Percentiles rank a stretch among this genome's conserved stretches.
Conservation (phyloP, 371 early-diverging fungal species). For the Apophysomyces variabilis region DNA sequence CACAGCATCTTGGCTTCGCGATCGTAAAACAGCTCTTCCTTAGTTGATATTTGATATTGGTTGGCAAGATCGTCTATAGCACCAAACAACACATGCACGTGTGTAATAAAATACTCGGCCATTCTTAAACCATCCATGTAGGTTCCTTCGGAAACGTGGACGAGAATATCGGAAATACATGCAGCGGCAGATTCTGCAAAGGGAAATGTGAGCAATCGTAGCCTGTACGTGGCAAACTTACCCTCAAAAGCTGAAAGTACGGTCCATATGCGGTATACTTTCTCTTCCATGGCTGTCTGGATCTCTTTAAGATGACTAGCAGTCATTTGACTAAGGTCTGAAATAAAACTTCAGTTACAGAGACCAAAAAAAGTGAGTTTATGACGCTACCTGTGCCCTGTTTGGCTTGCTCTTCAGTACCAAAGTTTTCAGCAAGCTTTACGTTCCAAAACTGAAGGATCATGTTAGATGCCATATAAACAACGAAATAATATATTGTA, state of each 20-base stretch:
- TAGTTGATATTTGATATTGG: slow-evolving; percentile 27
- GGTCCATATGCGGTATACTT: slow-evolving; percentile 84
- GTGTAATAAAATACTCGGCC: slow-evolving; percentile 90
- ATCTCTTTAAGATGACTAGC: slow-evolving; percentile 52
- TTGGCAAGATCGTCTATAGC: slow-evolving; percentile 79
- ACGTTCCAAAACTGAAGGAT: slow-evolving; percentile 79
- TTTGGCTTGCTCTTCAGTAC: slow-evolving; percentile 15
- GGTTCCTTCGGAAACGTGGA: slow-evolving; percentile 86
- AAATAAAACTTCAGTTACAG: slow-evolving; percentile 15
- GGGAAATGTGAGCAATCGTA: slow-evolving; percentile 6
- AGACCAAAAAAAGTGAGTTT: too few relatives aligned
- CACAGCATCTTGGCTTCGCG: slow-evolving; percentile 91
- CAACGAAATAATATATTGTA: slow-evolving; percentile 10
- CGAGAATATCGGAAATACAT: slow-evolving; percentile 95
- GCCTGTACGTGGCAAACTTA: slow-evolving; percentile 3
- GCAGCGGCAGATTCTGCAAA: slow-evolving; percentile 88
- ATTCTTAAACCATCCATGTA: slow-evolving; percentile 86
- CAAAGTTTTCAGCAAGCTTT: slow-evolving; percentile 52
- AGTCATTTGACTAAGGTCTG: slow-evolving; percentile 28
- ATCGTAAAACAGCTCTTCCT: slow-evolving; percentile 67
- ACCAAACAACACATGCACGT: slow-evolving; percentile 90
- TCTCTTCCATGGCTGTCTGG: slow-evolving; percentile 71
- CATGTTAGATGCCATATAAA: neutral
- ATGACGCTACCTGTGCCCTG: slow-evolving; percentile 24
- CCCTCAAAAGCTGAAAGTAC: slow-evolving; percentile 83